These are phyloP conservation scores for Rhizophagus prolifer DNA, from an alignment of 192 early-diverging fungal species.

Conservation along the genomic window DNA sequence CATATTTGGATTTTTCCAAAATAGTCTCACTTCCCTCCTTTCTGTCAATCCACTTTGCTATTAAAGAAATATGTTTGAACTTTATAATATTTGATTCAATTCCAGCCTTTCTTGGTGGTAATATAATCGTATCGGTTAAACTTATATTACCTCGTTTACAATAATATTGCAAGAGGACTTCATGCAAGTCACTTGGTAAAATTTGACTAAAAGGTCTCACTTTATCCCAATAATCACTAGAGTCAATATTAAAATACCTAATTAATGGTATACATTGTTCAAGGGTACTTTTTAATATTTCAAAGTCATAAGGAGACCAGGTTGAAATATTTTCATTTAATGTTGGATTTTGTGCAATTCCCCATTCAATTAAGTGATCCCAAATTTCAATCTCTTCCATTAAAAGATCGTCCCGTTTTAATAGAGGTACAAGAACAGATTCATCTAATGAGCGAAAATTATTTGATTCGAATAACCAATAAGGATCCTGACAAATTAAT, in stretches of 20 bases:
- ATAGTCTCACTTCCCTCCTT: background rate
- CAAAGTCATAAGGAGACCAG: constrained; percentile 7
- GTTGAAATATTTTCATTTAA: constrained; percentile 2
- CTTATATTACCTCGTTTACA: background rate
- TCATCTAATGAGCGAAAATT: constrained; percentile 16
- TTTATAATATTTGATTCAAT: constrained; percentile 23
- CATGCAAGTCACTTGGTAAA: constrained; percentile 4
- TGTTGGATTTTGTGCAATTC: constrained; percentile 16
- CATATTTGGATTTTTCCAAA: constrained; percentile 5
- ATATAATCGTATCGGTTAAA: background rate
- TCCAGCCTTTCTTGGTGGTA: background rate
- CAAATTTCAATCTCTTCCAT: constrained; percentile 29
- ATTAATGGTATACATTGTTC: constrained; percentile 17
- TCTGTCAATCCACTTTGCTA: constrained; percentile 13
- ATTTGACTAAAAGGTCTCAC: constrained; percentile 24
- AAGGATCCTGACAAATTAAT: constrained; percentile 25
- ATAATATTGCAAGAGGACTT: constrained; percentile 21
- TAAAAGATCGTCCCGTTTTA: constrained; percentile 20
- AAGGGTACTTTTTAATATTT: background rate
- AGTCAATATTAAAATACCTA: constrained; percentile 16
- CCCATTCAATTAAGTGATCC: constrained; percentile 17
- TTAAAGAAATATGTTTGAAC: constrained; percentile 1
- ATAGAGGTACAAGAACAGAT: constrained; percentile 21
- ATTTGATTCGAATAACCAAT: constrained; percentile 14
- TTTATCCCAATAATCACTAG: constrained; percentile 18